phyloP scores from a whole-genome alignment of 495 filamentous ascomycete genomes.

The Cercophora samala region DNA sequence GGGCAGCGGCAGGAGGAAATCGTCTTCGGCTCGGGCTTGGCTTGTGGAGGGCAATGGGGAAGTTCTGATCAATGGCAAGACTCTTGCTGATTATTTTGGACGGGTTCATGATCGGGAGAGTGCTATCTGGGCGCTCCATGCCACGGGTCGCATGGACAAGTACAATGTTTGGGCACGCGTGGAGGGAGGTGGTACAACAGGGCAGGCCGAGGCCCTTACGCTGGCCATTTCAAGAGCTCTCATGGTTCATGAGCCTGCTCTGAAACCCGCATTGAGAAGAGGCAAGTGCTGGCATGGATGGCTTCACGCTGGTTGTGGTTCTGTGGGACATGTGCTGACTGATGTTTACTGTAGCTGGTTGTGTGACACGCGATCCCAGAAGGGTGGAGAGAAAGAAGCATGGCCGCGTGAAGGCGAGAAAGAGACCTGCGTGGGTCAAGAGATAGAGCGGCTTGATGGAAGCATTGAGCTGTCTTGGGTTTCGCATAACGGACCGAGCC shows the following conservation, averaged over 20 bases:
- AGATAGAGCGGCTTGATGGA: constrained; percentile 44
- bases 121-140: constrained; percentile 82
- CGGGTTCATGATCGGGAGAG: constrained; percentile 93
- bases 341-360: constrained; percentile 63
- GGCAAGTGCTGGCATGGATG: constrained; percentile 56
- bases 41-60: constrained; percentile 90
- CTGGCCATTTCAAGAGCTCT: constrained; percentile 87
- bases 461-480: constrained; percentile 15
- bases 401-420: constrained; percentile 90
- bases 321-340: constrained; percentile 23
- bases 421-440: constrained; percentile 99
- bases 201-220: constrained; percentile 93
- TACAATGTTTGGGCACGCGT: constrained; percentile 94
- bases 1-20: constrained; percentile 80
- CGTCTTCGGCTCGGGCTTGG: constrained; percentile 74
- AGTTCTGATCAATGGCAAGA: constrained; percentile 84
- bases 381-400: constrained; percentile 98
- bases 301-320: constrained; percentile 5
- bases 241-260: constrained; percentile 79
- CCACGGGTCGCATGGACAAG: constrained; percentile 81
- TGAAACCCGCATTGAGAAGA: constrained; percentile 84
- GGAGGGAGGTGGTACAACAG: constrained; percentile 82
- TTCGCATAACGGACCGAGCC: constrained; percentile 23
- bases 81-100: constrained; percentile 71
- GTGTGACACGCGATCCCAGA: constrained; percentile 85